phyloP scores from a whole-genome alignment of 106 monocot species.

The Allium fistulosum region DNA sequence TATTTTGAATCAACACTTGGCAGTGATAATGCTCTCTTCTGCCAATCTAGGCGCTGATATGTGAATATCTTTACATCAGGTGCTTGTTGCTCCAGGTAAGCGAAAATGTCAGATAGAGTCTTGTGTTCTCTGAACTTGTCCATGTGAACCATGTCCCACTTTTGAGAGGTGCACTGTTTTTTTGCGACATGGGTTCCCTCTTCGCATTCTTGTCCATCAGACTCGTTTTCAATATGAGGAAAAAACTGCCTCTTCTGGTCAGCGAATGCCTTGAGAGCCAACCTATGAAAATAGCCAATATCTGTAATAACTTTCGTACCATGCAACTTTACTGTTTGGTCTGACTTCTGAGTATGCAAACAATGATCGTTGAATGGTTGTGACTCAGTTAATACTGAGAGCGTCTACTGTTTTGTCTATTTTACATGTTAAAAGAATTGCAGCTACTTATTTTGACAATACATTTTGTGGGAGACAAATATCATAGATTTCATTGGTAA shows the following conservation, averaged over 20 bases:
- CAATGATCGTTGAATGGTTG: no score
- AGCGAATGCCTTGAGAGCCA: conserved; percentile 93
- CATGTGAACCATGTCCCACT: conserved; percentile 10
- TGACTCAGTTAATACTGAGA: no score
- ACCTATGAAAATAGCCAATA: conserved; percentile 25
- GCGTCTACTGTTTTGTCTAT: no score
- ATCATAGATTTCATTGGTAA: no score
- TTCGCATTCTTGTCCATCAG: conserved; percentile 18
- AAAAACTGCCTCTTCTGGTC: conserved; percentile 94
- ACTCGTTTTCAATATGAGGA: conserved; percentile 82
- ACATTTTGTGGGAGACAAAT: no score
- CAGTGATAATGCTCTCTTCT: conserved; percentile 64
- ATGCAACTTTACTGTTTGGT: no score
- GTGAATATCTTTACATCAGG: conserved; percentile 49
- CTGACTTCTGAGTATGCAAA: no score
- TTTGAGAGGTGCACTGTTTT: conserved; percentile 28
- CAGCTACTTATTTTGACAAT: no score
- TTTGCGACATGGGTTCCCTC: conserved; percentile 36
- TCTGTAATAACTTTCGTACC: no score
- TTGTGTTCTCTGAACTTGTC: conserved; percentile 26
- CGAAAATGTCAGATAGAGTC: conserved; percentile 57
- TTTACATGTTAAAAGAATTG: no score
- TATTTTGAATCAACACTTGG: conserved; percentile 26
- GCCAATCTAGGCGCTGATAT: conserved; percentile 80
- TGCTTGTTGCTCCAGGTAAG: conserved; percentile 31